Conservation (phyloP, 2,329 filamentous ascomycete species). For the Cryphonectria radicalis region DNA sequence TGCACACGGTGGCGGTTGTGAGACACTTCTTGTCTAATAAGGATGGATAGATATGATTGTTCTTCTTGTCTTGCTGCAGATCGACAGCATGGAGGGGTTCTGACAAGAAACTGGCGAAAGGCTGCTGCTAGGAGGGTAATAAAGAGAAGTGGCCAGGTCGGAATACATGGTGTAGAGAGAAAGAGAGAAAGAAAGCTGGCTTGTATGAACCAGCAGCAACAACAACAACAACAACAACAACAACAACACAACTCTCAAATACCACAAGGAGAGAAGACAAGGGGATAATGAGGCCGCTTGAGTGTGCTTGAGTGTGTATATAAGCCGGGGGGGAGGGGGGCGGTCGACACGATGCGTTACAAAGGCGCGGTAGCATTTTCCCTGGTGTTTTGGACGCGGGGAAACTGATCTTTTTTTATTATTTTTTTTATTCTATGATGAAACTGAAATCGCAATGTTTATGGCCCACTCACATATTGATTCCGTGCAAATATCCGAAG, state of each 20-base stretch:
- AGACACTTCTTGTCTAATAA: neutral
- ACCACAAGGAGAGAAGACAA: neutral
- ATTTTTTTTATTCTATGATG: neutral
- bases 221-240: too few species aligned
- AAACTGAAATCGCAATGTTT: neutral
- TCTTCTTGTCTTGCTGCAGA: neutral
- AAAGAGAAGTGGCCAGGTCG: neutral
- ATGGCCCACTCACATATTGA: neutral
- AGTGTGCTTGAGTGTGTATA: neutral
- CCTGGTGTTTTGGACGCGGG: constrained; percentile 5
- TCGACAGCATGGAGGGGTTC: neutral
- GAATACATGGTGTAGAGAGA: neutral
- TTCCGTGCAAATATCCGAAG: neutral
- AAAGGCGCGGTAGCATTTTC: constrained; percentile 7
- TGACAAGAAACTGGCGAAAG: neutral
- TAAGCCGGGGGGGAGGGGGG: neutral
- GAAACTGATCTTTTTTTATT: neutral
- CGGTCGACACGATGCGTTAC: neutral
- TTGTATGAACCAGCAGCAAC: neutral
- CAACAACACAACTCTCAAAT: neutral
- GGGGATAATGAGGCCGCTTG: neutral
- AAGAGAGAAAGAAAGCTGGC: neutral
- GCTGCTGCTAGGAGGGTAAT: constrained; percentile 7
- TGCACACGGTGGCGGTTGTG: neutral
- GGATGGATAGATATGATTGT: neutral